Base-by-base conservation (phyloP, 176 grass and related monocot genomes). In the Echinochloa phyllopogon region DNA sequence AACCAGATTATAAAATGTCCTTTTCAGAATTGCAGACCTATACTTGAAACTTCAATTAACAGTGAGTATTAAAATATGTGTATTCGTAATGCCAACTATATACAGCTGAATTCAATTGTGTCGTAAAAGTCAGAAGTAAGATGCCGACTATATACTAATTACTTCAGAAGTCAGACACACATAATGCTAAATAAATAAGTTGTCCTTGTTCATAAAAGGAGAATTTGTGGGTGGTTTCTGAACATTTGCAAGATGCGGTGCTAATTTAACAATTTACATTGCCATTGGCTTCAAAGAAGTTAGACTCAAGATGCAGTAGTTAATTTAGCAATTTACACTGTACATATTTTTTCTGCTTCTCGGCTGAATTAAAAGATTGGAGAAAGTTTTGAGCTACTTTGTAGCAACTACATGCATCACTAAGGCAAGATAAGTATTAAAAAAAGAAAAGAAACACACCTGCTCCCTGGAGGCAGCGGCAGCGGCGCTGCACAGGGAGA, bases 151-250 rank as follows among this genome's bases (percentile, higher is more conserved):
- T n/a, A n/a, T n/a, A n/a, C n/a, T n/a, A n/a, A n/a, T n/a, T n/a
- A n/a, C n/a, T 66, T 78, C 64, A 74, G 38, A 90, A 72, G 63
- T 77, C 72, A 86, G 0, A 82, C 38, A 55, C 11, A 76, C 21
- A 89, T 53, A 37, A 77, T 77, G 64, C 52, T 17, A 41, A 66
- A 63, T 21, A 81, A 70, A 21, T 24, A 8, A 68, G 76, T 6
- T 63, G 47, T 75, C 51, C 49, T 56, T 73, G 36, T 12, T 75
- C 61, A 45, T 4, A 55, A 23, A 42, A 75, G 21, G 75, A 56
- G 13, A 76, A 75, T 45, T 63, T 65, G 45, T 7, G 3, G 8
- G 63, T 25, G 21, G 25, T 27, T 68, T 5, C 10, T 5, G 0
- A 58, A 43, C 56, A 82, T 47, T 24, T 51, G 33, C 8, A 6